A percentile compares a stretch with the other conserved stretches of the same genome.
Evolutionary conservation across 176 grass and related monocot genomes (phyloP).

Genomic region (Eragrostis curvula): DNA sequence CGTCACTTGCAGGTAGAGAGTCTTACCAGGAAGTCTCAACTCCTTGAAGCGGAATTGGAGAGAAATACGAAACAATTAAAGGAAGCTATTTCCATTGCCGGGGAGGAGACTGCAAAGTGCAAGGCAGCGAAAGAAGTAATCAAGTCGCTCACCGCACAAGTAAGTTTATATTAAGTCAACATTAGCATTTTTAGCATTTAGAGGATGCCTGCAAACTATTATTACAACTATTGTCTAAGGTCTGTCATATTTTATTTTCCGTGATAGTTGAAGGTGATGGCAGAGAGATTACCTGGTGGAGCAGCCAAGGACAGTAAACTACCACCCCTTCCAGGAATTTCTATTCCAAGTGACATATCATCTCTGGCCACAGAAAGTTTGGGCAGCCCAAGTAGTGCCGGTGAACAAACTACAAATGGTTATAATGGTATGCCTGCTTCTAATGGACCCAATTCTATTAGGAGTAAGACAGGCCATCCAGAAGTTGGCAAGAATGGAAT

Average conservation of each 20-base stretch:
- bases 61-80: slow-evolving; percentile 89
- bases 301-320: slow-evolving; percentile 63
- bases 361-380: slow-evolving; percentile 51
- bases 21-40: slow-evolving; percentile 80
- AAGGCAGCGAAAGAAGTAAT: slow-evolving; percentile 98
- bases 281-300: slow-evolving; percentile 78
- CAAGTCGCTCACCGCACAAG: slow-evolving; percentile 86
- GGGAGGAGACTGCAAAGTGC: slow-evolving; percentile 92
- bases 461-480: slow-evolving; percentile 47
- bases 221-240: slow-evolving; percentile 23
- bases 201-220: not conserved
- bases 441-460: slow-evolving; percentile 67
- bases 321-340: slow-evolving; percentile 54
- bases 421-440: slow-evolving; percentile 52
- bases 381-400: slow-evolving; percentile 50
- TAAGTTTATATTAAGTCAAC: slow-evolving; percentile 39
- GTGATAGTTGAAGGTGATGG: slow-evolving; percentile 93
- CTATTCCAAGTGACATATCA: slow-evolving; percentile 55
- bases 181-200: slow-evolving; percentile 11
- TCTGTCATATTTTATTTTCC: slow-evolving; percentile 13
- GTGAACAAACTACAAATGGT: slow-evolving; percentile 63
- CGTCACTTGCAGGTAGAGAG: slow-evolving; percentile 67
- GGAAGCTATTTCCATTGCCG: slow-evolving; percentile 82
- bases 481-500: slow-evolving; percentile 74
- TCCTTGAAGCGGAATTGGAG: slow-evolving; percentile 84